Evolutionary conservation across 768 basidiomycete genomes (phyloP).

Genomic region (Pleurotus djamor): DNA sequence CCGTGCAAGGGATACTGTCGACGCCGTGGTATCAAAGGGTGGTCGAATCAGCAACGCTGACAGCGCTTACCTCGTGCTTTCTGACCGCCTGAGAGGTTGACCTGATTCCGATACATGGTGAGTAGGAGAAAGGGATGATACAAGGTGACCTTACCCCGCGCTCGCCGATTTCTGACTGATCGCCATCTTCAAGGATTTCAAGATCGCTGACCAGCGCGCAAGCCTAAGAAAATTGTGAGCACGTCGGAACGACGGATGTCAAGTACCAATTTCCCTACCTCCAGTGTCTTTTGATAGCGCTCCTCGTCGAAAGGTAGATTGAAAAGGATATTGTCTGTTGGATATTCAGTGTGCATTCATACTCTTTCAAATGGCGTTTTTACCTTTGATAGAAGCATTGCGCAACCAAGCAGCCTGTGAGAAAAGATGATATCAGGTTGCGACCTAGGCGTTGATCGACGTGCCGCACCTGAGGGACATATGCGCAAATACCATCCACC

Average conservation of each 20-base stretch:
- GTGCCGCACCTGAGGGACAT: conserved; percentile 69
- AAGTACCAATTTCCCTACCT: conserved; percentile 53
- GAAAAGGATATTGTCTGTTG: conserved; percentile 72
- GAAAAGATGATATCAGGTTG: conserved; percentile 17
- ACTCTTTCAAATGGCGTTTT: background rate
- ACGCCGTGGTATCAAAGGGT: conserved; percentile 25
- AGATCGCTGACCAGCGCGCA: conserved; percentile 73
- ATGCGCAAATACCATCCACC: conserved; percentile 76
- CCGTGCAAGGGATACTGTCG: conserved; percentile 68
- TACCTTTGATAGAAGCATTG: conserved; percentile 60
- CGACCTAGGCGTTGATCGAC: conserved; percentile 23
- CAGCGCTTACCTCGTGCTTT: conserved; percentile 54
- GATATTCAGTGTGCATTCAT: background rate
- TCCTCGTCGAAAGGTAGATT: conserved; percentile 69
- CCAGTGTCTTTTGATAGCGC: conserved; percentile 61
- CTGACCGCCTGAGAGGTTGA: conserved; percentile 59
- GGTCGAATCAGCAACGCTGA: conserved; percentile 37
- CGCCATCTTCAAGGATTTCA: conserved; percentile 83
- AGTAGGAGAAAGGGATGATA: background rate
- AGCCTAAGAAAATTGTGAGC: conserved; percentile 26
- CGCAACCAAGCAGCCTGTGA: conserved; percentile 56
- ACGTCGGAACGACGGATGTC: conserved; percentile 25
- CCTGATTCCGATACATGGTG: conserved; percentile 31
- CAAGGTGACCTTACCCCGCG: conserved; percentile 54
- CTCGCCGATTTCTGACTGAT: conserved; percentile 86